Percentiles rank a stretch among this genome's conserved stretches.
Evolutionary conservation across 768 basidiomycete species (phyloP).

Genomic region (Leccinum imitatum): DNA sequence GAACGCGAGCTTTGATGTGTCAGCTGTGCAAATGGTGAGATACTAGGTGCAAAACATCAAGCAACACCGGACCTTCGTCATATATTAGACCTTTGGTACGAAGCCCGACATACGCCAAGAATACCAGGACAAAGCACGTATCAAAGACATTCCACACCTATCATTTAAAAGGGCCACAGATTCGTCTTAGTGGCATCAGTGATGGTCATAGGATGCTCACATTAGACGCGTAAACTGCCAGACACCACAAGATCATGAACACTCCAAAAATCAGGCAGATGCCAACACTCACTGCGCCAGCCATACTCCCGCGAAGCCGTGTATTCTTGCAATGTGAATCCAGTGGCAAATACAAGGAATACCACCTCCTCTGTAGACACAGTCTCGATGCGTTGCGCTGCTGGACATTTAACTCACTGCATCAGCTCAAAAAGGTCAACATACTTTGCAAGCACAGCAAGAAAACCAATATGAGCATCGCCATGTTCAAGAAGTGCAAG

Average conservation of each 20-base stretch:
- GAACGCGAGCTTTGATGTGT: constrained; percentile 62
- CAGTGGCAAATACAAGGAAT: constrained; percentile 74
- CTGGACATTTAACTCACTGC: constrained; percentile 5
- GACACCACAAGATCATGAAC: constrained; percentile 3
- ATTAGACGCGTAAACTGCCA: constrained; percentile 78
- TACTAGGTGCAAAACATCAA: not conserved
- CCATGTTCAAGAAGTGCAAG: constrained; percentile 78
- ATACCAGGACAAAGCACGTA: constrained; percentile 68
- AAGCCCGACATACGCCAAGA: constrained; percentile 63
- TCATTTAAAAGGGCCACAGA: constrained; percentile 2
- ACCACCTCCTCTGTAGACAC: constrained; percentile 64
- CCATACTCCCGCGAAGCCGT: constrained; percentile 85
- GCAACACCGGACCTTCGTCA: constrained; percentile 44
- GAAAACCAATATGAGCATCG: constrained; percentile 64
- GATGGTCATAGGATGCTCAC: constrained; percentile 38
- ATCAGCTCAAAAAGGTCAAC: constrained; percentile 24
- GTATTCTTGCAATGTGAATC: constrained; percentile 85
- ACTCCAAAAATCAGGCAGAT: not conserved
- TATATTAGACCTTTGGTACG: constrained; percentile 61
- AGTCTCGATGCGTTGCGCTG: constrained; percentile 55
- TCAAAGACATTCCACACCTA: constrained; percentile 94
- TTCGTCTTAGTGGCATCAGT: not conserved
- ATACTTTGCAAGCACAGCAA: constrained; percentile 72
- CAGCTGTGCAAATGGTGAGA: constrained; percentile 31
- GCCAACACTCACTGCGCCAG: constrained; percentile 71